Base-by-base conservation (phyloP, 108 stramenopile genomes). In the Pseudonitzschia multiseries region DNA sequence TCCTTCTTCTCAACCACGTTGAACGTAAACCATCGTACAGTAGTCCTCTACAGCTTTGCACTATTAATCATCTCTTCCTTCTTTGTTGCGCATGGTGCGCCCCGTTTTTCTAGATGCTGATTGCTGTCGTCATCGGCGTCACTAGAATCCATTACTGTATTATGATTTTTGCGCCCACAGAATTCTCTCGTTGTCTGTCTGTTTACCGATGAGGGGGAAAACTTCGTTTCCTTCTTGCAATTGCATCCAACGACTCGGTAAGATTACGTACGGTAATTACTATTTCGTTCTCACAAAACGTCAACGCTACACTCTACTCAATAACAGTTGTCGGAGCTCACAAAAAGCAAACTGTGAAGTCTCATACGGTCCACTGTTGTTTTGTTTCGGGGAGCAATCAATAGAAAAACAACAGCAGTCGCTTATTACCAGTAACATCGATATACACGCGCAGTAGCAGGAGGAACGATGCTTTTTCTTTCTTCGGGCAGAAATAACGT, bases 1-100 rank as follows among this genome's bases (percentile, higher is more conserved):
- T 48, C 46, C 46, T 48, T 56, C 54, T 56, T 56, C 10, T 56
- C 24, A 56, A 56, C 54, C 54, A 56, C 54, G 54, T 56, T n/a
- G n/a, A n/a, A 48, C 4, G 2, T 10, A 18, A 3, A 18, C 6
- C 4, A 36, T 18, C 14, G 14, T 18, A 10, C 46, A 8, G 2
- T 56, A 2, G 13, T 56, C 12, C 2, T 22, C 4, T 8, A 56
- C 22, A 56, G 54, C 54, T 24, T 10, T 56, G 54, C 5, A 26
- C 26, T 56, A 10, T 48, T 48, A 36, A 36, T 36, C 53, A 54
- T 24, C 26, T 59, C 29, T 5, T 27, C 57, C 57, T 59, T 59
- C 15, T 15, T 59, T 48, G 17, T 14, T 48, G 17, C 46, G 46
- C 46, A 48, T 14, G 4, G 46, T 18, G 46, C 46, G 18, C 46